A percentile compares a stretch with the other conserved stretches of the same genome.
Conservation (phyloP, 2,329 filamentous ascomycete species). For the Ophiocordyceps camponoti-floridani region DNA sequence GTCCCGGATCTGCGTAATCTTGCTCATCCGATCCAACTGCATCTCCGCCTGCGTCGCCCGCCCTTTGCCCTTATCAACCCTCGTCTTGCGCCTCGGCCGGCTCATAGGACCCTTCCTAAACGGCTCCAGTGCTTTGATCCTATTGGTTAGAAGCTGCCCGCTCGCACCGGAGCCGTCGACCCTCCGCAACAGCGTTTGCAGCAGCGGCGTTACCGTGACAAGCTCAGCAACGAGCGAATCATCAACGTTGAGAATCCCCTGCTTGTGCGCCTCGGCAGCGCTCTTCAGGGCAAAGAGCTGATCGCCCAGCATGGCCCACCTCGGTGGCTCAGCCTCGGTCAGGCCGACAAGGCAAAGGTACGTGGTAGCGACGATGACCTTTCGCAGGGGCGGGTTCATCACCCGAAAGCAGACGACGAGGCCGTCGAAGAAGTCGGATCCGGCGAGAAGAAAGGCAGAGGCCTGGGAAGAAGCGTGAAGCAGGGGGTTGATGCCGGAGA, state of each 20-base stretch:
- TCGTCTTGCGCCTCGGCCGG: conserved; percentile 35
- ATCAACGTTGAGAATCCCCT: conserved; percentile 34
- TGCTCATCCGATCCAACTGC: conserved; percentile 66
- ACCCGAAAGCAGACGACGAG: conserved; percentile 47
- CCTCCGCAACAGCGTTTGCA: conserved; percentile 41
- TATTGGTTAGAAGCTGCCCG: conserved; percentile 37
- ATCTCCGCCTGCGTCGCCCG: conserved; percentile 27
- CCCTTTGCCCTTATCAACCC: conserved; percentile 49
- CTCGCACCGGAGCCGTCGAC: conserved; percentile 28
- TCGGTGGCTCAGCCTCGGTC: conserved; percentile 46
- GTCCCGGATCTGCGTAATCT: conserved; percentile 82
- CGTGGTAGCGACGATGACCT: conserved; percentile 49
- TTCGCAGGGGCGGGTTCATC: conserved; percentile 44
- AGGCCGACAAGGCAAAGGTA: conserved; percentile 63
- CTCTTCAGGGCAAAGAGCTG: conserved; percentile 67
- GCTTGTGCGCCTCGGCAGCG: conserved; percentile 46
- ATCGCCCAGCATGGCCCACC: conserved; percentile 61
- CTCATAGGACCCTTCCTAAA: conserved; percentile 39
- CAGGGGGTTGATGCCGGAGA: conserved; percentile 44
- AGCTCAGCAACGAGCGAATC: conserved; percentile 67
- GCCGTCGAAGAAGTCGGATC: conserved; percentile 74
- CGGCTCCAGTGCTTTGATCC: conserved; percentile 39
- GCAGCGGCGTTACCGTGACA: conserved; percentile 60
- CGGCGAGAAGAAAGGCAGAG: conserved; percentile 53
- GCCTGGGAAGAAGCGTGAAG: conserved; percentile 40